Evolutionary conservation across 106 monocot genomes (phyloP).

Genomic region (Posidonia australis): DNA sequence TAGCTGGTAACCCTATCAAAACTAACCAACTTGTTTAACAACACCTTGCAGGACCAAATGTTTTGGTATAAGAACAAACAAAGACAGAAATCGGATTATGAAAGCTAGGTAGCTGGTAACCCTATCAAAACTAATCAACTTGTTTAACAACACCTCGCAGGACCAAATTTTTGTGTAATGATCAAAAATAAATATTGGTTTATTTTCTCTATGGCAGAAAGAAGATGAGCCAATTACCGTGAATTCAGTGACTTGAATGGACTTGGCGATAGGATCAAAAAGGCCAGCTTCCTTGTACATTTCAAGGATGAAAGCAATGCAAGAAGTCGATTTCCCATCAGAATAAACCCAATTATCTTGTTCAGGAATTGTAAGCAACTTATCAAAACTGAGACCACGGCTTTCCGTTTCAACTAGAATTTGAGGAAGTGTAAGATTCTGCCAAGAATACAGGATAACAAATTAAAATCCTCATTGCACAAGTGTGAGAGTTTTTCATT

Average conservation of each 20-base stretch:
- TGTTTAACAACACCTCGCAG: no score
- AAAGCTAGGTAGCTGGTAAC: no score
- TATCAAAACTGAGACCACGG: constrained; percentile 57
- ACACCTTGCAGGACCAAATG: no score
- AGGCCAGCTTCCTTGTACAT: constrained; percentile 95
- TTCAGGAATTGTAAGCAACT: constrained; percentile 78
- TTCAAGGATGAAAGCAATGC: constrained; percentile 79
- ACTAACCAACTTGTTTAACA: no score
- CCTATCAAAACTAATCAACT: no score
- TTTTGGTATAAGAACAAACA: no score
- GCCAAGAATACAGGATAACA: not conserved
- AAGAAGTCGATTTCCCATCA: constrained; percentile 85
- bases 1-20: no score
- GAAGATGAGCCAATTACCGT: constrained; percentile 44
- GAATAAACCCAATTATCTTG: constrained; percentile 80
- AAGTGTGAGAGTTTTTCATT: not conserved
- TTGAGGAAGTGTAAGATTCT: constrained; percentile 73
- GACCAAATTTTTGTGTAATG: no score
- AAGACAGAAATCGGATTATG: no score
- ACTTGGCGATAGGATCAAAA: constrained; percentile 45
- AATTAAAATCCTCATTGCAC: not conserved
- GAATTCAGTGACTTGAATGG: constrained; percentile 89
- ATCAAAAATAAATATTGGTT: no score
- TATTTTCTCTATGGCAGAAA: no score
- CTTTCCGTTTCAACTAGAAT: constrained; percentile 80